Conservation (phyloP, 441 rosid species). For the Erodium chrysanthum region DNA sequence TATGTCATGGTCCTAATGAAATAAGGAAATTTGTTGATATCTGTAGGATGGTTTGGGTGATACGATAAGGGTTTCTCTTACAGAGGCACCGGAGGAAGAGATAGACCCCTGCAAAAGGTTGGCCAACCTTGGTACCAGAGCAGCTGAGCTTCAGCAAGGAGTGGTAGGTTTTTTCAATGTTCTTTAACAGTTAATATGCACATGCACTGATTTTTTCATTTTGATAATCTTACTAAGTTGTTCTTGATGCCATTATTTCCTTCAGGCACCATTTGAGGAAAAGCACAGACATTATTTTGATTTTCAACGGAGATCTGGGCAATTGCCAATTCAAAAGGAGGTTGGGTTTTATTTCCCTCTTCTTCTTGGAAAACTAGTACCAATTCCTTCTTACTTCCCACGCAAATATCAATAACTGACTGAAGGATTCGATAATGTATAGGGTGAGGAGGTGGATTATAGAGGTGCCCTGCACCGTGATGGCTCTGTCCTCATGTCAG, state of each 20-base stretch:
- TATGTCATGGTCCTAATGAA: constrained; percentile 4
- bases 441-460: constrained; percentile 94
- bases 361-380: not conserved
- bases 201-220: not conserved
- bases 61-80: constrained; percentile 93
- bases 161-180: constrained; percentile 49
- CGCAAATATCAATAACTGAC: too few species aligned
- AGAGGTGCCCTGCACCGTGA: constrained; percentile 92
- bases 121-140: constrained; percentile 80
- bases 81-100: constrained; percentile 91
- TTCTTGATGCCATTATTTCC: constrained; percentile 13
- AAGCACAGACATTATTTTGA: constrained; percentile 85
- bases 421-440: constrained; percentile 16
- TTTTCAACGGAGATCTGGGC: constrained; percentile 83
- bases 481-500: constrained; percentile 87
- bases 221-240: constrained; percentile 10
- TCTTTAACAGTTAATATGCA: constrained; percentile 16
- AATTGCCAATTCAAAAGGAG: constrained; percentile 85
- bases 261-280: constrained; percentile 86
- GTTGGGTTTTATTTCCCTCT: constrained; percentile 25
- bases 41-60: constrained; percentile 94
- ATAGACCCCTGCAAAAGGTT: constrained; percentile 87
- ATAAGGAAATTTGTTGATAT: constrained; percentile 14
- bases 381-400: not conserved
- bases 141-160: constrained; percentile 73